A percentile compares a stretch with the other conserved stretches of the same genome.
These are phyloP conservation scores for Trichoderma citrinoviride DNA, from an alignment of 2,329 filamentous ascomycete genomes.

Conservation along the genomic window DNA sequence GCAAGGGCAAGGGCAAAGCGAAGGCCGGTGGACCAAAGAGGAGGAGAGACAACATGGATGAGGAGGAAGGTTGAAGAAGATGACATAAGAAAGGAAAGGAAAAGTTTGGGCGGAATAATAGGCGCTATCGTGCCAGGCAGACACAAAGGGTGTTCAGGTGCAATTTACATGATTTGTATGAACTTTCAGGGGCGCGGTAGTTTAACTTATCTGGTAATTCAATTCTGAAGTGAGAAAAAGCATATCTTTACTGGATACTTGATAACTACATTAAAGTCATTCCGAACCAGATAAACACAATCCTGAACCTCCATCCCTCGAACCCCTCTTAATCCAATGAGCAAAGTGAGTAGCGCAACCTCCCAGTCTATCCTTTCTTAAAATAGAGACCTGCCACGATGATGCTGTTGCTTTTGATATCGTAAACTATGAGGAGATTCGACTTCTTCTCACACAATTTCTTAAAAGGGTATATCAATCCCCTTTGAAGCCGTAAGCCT, in stretches of 20 bases:
- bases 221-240: background rate
- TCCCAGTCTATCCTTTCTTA: no score
- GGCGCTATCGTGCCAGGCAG: background rate
- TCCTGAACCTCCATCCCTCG: no score
- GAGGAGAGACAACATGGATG: conserved; percentile 66
- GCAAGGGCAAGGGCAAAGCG: conserved; percentile 6
- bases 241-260: no score
- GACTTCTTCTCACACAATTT: no score
- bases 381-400: no score
- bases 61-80: conserved; percentile 61
- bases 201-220: background rate
- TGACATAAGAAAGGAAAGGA: background rate
- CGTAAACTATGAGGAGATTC: background rate
- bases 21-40: conserved; percentile 35
- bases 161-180: background rate
- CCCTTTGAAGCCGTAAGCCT: background rate
- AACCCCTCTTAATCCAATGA: no score
- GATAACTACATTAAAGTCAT: no score
- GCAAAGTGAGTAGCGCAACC: no score
- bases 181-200: background rate
- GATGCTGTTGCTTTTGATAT: no score
- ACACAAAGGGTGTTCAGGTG: conserved; percentile 12
- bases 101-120: background rate
- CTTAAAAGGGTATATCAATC: background rate
- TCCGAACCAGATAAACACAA: no score